Percentiles rank a stretch among this genome's conserved stretches.
Evolutionary conservation across 2,329 filamentous ascomycete genomes (phyloP).

Genomic region (Periglandula ipomoeae): DNA sequence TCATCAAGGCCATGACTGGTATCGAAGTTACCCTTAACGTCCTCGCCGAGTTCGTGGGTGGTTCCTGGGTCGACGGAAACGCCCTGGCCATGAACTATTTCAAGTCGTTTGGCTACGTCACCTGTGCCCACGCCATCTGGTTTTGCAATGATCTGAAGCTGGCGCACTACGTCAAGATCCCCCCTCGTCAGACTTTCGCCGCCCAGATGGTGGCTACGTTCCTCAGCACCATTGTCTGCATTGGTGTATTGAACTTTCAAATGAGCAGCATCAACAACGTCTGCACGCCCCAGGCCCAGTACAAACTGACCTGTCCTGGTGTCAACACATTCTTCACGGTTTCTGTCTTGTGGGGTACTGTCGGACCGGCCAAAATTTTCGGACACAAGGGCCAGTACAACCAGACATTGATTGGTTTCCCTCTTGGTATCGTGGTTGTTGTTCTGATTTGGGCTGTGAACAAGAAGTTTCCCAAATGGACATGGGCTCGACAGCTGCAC

Average conservation of each 20-base stretch:
- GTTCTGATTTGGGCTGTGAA: conserved; percentile 30
- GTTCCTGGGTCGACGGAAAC: conserved; percentile 40
- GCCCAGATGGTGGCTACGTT: conserved; percentile 51
- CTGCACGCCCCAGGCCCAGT: conserved; percentile 37
- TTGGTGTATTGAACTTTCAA: conserved; percentile 40
- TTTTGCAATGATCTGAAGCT: conserved; percentile 41
- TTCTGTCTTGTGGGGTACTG: conserved; percentile 45
- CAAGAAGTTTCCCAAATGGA: conserved; percentile 31
- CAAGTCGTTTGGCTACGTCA: conserved; percentile 42
- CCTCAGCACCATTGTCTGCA: conserved; percentile 40
- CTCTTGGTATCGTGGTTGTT: conserved; percentile 36
- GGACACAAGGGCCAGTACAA: conserved; percentile 39
- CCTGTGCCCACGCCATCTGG: conserved; percentile 40
- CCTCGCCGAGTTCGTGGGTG: conserved; percentile 43
- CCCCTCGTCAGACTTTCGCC: conserved; percentile 48
- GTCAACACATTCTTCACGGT: conserved; percentile 49
- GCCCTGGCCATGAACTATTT: conserved; percentile 46
- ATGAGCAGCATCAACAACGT: conserved; percentile 39
- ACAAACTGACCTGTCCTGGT: conserved; percentile 41
- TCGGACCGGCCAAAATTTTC: conserved; percentile 42
- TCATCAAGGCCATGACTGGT: conserved; percentile 44
- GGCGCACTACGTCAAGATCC: conserved; percentile 51
- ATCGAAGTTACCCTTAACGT: conserved; percentile 44
- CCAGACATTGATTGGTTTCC: conserved; percentile 39
- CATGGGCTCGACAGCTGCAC: conserved; percentile 35